phyloP scores from a whole-genome alignment of 169 alveolate species.

The Perkinsus olseni region DNA sequence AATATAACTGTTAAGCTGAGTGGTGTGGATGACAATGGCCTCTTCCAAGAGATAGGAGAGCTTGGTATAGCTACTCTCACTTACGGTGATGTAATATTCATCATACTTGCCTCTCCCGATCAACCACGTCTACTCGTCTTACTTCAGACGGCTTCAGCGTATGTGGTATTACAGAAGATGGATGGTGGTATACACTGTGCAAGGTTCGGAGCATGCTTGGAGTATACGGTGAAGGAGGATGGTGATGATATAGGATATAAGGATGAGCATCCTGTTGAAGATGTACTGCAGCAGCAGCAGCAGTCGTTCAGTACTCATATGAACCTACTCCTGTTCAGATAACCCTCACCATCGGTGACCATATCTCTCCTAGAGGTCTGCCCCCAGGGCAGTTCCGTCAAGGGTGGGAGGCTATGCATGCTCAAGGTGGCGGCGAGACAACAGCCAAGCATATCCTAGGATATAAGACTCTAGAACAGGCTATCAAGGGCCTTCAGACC shows the following conservation, averaged over 20 bases:
- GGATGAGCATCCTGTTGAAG: constrained; percentile 30
- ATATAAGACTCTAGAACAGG: constrained; percentile 16
- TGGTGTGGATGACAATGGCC: background rate
- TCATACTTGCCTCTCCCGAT: background rate
- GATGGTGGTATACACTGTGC: background rate
- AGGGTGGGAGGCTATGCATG: background rate
- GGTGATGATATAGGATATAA: constrained; percentile 35
- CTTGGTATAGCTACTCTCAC: background rate
- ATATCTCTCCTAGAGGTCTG: constrained; percentile 11
- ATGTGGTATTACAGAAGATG: background rate
- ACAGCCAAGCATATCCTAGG: constrained; percentile 16
- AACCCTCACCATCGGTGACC: background rate
- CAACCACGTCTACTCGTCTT: background rate
- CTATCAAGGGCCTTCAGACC: constrained; percentile 7
- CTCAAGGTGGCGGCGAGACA: constrained; percentile 13
- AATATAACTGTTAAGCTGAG: background rate
- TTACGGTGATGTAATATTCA: background rate
- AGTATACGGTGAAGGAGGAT: constrained; percentile 5
- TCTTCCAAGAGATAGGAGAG: background rate
- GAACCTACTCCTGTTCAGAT: background rate
- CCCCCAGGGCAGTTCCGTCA: constrained; percentile 28
- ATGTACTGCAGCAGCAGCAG: background rate
- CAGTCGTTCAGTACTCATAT: background rate
- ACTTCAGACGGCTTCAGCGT: background rate
- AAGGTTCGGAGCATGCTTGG: background rate